Evolutionary conservation across 2,329 filamentous ascomycete species (phyloP), one percentile per base, ranked within the genome.

Genomic region (Elsinoe ampelina): DNA sequence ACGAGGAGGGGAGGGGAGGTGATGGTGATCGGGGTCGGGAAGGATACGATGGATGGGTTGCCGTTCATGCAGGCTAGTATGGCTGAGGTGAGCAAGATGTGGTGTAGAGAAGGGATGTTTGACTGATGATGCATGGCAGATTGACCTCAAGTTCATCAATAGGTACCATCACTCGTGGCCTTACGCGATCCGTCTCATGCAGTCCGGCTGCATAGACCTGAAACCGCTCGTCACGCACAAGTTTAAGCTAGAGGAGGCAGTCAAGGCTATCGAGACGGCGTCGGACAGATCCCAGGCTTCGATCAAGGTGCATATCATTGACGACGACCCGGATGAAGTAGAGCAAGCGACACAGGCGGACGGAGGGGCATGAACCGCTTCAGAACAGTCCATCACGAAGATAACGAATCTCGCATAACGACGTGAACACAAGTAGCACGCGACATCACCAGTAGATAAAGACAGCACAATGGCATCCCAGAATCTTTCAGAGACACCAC

Each of bases 111-210:
- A n/a, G 41, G 26, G 20, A 13, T 38, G 11, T 7, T 5, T 6
- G 45, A 30, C 54, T 57, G 30, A 57, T 34, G 15, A 57, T 34
- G 15, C 12, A 34, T 12, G 13, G 30, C 54, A 60, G 59, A 59
- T 87, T 61, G 76, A 86, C 62, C 72, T 87, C 22, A 80, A 78
- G 36, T 87, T 87, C 70, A 87, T 86, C 65, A 86, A 87, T 67
- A 75, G 84, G 6, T 87, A 87, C 65, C 75, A 78, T 39, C 82
- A 87, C 63, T 86, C 83, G 0, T 87, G 84, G 84, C 83, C 84
- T 0, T 77, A 79, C 0, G 84, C 81, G 0, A 83, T 87, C 34
- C 74, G 79, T 5, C 80, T 79, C 48, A 65, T 87, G 26, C 76
- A 74, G 39, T 80, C 81, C 2, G 79, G 78, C 0, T 74, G 86